Evolutionary conservation across 495 filamentous ascomycete species (phyloP).

Genomic region (Cryomyces minteri): DNA sequence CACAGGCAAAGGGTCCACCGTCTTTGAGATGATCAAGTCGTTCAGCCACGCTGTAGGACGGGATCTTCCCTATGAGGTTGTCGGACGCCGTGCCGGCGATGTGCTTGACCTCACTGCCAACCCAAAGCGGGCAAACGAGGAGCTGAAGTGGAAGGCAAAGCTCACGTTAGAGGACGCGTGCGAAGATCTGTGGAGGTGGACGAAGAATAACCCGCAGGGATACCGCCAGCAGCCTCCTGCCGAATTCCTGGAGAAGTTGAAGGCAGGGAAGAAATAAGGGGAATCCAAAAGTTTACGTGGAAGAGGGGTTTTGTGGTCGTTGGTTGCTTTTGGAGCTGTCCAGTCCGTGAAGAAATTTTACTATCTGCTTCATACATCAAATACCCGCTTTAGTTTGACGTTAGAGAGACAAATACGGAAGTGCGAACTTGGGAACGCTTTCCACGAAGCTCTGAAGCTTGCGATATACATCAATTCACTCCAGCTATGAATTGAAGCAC

Average conservation of each 20-base stretch:
- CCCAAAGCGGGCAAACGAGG: slow-evolving; percentile 65
- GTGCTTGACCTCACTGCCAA: slow-evolving; percentile 91
- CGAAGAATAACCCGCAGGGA: slow-evolving; percentile 84
- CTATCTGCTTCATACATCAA: too few relatives aligned
- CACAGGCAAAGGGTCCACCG: slow-evolving; percentile 86
- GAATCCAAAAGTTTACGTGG: too few relatives aligned
- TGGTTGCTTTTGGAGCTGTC: too few relatives aligned
- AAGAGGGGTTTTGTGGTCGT: too few relatives aligned
- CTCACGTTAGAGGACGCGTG: slow-evolving; percentile 83
- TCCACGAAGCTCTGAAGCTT: too few relatives aligned
- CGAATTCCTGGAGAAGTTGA: slow-evolving; percentile 52
- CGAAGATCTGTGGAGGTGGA: slow-evolving; percentile 89
- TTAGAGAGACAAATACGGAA: too few relatives aligned
- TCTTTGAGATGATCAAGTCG: slow-evolving; percentile 93
- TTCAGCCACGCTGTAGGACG: slow-evolving; percentile 75
- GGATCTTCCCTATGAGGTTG: slow-evolving; percentile 75
- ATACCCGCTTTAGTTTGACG: too few relatives aligned
- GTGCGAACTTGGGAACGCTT: too few relatives aligned
- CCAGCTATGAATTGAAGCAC: too few relatives aligned
- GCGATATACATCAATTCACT: too few relatives aligned
- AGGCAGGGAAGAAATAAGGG: too few relatives aligned
- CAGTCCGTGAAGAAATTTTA: too few relatives aligned
- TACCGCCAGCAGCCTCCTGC: slow-evolving; percentile 82
- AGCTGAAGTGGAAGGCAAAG: slow-evolving; percentile 86
- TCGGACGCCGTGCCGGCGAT: slow-evolving; percentile 66